Evolutionary conservation across 257 asterid species (phyloP).

Genomic region (Mentha longifolia): DNA sequence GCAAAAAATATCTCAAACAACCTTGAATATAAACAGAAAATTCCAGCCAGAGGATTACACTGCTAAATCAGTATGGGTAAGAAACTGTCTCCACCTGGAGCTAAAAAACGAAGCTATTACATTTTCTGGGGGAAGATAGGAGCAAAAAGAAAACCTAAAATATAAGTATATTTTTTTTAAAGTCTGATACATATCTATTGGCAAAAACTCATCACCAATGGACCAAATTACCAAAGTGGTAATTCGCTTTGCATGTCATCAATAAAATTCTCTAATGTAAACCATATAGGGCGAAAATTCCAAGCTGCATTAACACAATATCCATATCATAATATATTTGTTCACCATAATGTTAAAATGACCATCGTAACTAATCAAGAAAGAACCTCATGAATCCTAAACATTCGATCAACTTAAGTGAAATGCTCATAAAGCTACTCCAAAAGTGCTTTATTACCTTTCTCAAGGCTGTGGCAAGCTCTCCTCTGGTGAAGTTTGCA

Average conservation of each 20-base stretch:
- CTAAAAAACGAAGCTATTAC: not conserved
- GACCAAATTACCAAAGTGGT: not conserved
- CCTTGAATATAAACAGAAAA: not conserved
- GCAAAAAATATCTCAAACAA: not conserved
- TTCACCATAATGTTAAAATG: constrained; percentile 8
- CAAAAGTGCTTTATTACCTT: constrained; percentile 54
- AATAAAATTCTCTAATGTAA: constrained; percentile 16
- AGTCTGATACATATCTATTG: not conserved
- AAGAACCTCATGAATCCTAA: not conserved
- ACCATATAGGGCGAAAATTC: not conserved
- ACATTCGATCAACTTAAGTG: constrained; percentile 19
- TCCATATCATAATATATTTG: not conserved
- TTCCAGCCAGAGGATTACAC: not conserved
- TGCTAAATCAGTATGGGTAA: constrained; percentile 4
- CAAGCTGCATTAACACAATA: not conserved
- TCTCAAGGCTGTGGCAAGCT: constrained; percentile 96
- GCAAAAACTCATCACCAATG: too few relatives aligned
- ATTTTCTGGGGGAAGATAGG: not conserved
- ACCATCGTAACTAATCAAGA: not conserved
- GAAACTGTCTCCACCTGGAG: not conserved
- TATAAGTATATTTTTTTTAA: not conserved
- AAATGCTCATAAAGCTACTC: constrained; percentile 19
- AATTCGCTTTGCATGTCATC: not conserved
- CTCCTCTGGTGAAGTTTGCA: constrained; percentile 95
- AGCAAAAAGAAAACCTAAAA: too few relatives aligned